Evolutionary conservation across 768 basidiomycete genomes (phyloP).

Genomic region (Suillus subaureus): DNA sequence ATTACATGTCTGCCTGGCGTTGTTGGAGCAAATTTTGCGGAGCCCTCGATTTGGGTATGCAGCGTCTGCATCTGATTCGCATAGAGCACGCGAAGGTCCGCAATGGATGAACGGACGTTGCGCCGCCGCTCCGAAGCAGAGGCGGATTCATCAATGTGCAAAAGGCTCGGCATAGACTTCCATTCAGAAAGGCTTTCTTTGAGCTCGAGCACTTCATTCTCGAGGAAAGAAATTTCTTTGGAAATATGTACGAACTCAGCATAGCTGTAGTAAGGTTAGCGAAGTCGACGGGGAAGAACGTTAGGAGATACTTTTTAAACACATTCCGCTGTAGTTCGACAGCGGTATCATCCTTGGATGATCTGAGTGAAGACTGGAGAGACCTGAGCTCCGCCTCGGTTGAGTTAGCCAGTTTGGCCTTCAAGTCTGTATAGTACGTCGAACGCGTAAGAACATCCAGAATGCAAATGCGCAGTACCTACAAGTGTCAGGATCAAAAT

Average conservation of each 20-base stretch:
- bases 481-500: slow-evolving; percentile 91
- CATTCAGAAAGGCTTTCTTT: slow-evolving; percentile 94
- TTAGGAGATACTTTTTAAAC: slow-evolving; percentile 78
- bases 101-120: slow-evolving; percentile 86
- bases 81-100: slow-evolving; percentile 92
- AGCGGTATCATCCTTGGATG: slow-evolving; percentile 71
- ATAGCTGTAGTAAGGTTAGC: slow-evolving; percentile 59
- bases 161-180: slow-evolving; percentile 91
- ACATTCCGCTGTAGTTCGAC: slow-evolving; percentile 88
- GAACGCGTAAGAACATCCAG: slow-evolving; percentile 5
- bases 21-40: slow-evolving; percentile 91
- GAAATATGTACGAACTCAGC: slow-evolving; percentile 96
- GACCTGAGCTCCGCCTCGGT: slow-evolving; percentile 80
- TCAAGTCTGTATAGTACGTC: slow-evolving; percentile 54
- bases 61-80: slow-evolving; percentile 92
- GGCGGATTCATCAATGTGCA: slow-evolving; percentile 86
- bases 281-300: not conserved
- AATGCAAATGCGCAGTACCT: slow-evolving; percentile 34
- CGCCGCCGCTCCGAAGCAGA: slow-evolving; percentile 63
- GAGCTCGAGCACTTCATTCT: slow-evolving; percentile 97
- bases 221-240: slow-evolving; percentile 94
- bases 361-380: slow-evolving; percentile 74
- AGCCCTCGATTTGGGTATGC: slow-evolving; percentile 90
- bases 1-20: slow-evolving; percentile 92
- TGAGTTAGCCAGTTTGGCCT: slow-evolving; percentile 86